Evolutionary conservation across 768 basidiomycete species (phyloP).

Genomic region (Lactarius evosmus): DNA sequence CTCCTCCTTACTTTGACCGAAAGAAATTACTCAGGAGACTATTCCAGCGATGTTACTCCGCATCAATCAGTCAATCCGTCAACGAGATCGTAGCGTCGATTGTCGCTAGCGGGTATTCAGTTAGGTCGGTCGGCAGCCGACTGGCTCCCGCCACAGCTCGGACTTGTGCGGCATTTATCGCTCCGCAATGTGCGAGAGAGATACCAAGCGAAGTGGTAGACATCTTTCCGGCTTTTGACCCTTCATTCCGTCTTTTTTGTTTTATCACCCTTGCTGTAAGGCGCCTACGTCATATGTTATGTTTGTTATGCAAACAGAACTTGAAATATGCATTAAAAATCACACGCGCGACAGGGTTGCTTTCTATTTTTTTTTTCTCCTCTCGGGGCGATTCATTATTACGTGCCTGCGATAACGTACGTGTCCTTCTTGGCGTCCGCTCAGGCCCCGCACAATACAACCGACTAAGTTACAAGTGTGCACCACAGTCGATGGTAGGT

Average conservation of each 20-base stretch:
- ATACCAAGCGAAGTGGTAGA: neutral
- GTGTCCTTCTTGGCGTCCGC: slow-evolving; percentile 1
- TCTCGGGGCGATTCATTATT: slow-evolving; percentile 8
- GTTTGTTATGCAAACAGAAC: neutral
- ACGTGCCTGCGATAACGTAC: slow-evolving; percentile 16
- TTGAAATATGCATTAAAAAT: neutral
- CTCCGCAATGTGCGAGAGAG: neutral
- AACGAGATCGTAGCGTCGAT: neutral
- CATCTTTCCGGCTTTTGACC: no score
- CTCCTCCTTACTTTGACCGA: neutral
- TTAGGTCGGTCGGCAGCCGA: neutral
- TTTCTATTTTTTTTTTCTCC: neutral
- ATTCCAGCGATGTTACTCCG: neutral
- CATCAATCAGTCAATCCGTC: neutral
- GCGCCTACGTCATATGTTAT: neutral
- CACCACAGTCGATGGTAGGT: neutral
- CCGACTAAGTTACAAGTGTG: neutral
- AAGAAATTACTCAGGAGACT: neutral
- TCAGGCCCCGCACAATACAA: slow-evolving; percentile 3
- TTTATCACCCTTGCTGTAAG: neutral
- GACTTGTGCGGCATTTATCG: neutral
- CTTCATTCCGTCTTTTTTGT: no score
- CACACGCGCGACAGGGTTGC: neutral
- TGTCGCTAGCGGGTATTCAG: neutral
- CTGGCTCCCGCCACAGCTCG: no score